Conservation (phyloP, 768 basidiomycete species). For the Fomitopsis serialis region DNA sequence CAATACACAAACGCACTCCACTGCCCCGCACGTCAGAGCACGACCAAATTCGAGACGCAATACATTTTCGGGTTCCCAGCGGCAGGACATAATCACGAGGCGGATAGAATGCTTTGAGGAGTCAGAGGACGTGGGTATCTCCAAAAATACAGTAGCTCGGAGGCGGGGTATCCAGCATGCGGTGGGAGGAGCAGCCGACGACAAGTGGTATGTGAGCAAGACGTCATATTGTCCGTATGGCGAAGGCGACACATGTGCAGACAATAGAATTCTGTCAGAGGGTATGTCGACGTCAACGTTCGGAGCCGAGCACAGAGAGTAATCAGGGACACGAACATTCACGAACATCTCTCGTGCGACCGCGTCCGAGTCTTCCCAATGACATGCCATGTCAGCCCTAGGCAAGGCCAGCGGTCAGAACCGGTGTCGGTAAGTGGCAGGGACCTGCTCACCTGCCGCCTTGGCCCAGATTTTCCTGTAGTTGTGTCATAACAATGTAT, state of each 20-base stretch:
- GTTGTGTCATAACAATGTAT: slow-evolving; percentile 81
- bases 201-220: neutral
- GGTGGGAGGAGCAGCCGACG: neutral
- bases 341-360: slow-evolving; percentile 75
- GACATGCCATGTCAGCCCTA: slow-evolving; percentile 78
- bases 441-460: slow-evolving; percentile 63
- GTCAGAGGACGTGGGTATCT: slow-evolving; percentile 11
- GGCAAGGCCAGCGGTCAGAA: slow-evolving; percentile 2
- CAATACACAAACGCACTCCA: neutral
- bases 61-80: neutral
- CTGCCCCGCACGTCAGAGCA: neutral
- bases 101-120: neutral
- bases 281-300: neutral
- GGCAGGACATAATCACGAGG: neutral
- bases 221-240: slow-evolving; percentile 41
- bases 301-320: neutral
- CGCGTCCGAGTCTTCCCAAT: slow-evolving; percentile 84
- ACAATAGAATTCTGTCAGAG: slow-evolving; percentile 60
- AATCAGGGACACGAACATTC: slow-evolving; percentile 49
- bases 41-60: neutral
- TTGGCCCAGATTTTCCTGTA: slow-evolving; percentile 80
- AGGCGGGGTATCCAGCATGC: slow-evolving; percentile 15
- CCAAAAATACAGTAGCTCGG: slow-evolving; percentile 10
- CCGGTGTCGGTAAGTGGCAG: neutral
- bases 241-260: slow-evolving; percentile 61